A percentile compares a stretch with the other conserved stretches of the same genome.
Conservation (phyloP, 1,284 basidiomycete genomes). For the Meira miltonrushii region DNA sequence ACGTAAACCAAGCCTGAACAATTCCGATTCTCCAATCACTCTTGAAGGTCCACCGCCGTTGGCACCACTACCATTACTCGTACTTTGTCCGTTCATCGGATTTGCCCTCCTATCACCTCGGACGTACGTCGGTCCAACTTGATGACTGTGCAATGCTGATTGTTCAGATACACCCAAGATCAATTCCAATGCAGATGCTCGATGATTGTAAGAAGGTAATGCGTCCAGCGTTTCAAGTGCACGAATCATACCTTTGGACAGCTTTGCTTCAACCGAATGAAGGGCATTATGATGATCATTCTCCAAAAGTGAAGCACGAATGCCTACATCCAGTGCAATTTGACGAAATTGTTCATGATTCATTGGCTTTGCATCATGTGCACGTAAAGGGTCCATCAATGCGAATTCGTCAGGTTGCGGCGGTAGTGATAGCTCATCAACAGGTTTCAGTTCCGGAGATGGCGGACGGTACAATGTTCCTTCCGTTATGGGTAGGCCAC, state of each 20-base stretch:
- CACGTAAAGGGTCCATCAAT: constrained; percentile 47
- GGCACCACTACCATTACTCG: no score
- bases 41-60: constrained; percentile 13
- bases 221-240: constrained; percentile 41
- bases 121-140: constrained; percentile 13
- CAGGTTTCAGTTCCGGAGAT: constrained; percentile 32
- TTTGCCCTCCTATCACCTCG: background rate
- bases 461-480: constrained; percentile 7
- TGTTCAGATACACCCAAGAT: constrained; percentile 43
- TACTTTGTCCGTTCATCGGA: background rate
- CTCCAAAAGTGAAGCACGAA: constrained; percentile 36
- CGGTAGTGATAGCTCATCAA: constrained; percentile 36
- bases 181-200: constrained; percentile 46
- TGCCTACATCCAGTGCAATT: constrained; percentile 34
- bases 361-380: constrained; percentile 46
- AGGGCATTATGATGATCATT: constrained; percentile 9
- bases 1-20: constrained; percentile 46
- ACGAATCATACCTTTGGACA: constrained; percentile 38
- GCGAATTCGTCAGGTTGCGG: constrained; percentile 49
- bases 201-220: constrained; percentile 40
- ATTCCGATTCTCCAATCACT: constrained; percentile 44
- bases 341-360: constrained; percentile 31
- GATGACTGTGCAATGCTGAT: constrained; percentile 19
- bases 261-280: constrained; percentile 1
- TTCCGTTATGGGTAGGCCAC: background rate